Base-by-base conservation (phyloP, 768 basidiomycete species). In the Tricholoma furcatifolium region DNA sequence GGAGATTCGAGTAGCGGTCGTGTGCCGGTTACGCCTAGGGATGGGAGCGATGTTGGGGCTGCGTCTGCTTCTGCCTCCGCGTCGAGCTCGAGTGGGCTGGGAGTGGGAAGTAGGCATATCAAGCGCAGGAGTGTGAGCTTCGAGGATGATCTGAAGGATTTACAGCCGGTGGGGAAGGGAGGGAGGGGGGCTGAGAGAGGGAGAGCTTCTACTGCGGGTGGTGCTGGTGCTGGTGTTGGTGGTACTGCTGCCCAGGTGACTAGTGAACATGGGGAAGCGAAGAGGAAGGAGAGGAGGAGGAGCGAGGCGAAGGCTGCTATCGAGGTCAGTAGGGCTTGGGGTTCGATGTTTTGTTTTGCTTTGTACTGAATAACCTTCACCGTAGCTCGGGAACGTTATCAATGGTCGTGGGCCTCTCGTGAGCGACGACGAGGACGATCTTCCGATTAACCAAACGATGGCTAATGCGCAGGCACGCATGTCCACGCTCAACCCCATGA, bases 291-390 rank as follows among this genome's bases (percentile, higher is more conserved):
- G 64, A 75, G 92, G 62, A 76, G 92, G 66, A 75, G 91, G 59
- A 80, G 78, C 61, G 91, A 93, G 65, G 90, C 92, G n/a, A 86
- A 81, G 67, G 88, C 89, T 63, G 88, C 91, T 30, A 88, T 92
- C 64, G 88, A 93, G 83, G 91, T 93, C 48, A n/a, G 80, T 69
- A 7, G 27, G 27, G 27, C 27, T 27, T 27, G 27, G 27, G 27
- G 27, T 45, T 58, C 50, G 57, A 53, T 45, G 23, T 50, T 57
- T 50, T 42, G 7, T 32, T 39, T 51, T 20, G n/a, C 38, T 14
- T 39, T 38, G 32, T 43, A 5, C 27, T 12, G 27, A 10, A 4
- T 2, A 2, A 20, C 18, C 9, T 17, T 21, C 17, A 18, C 32
- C 44, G 42, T 61, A 93, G 92, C 83, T 93, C 35, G 91, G 92